phyloP scores from a whole-genome alignment of 2,329 filamentous ascomycete genomes.

The Rutstroemia sp. region DNA sequence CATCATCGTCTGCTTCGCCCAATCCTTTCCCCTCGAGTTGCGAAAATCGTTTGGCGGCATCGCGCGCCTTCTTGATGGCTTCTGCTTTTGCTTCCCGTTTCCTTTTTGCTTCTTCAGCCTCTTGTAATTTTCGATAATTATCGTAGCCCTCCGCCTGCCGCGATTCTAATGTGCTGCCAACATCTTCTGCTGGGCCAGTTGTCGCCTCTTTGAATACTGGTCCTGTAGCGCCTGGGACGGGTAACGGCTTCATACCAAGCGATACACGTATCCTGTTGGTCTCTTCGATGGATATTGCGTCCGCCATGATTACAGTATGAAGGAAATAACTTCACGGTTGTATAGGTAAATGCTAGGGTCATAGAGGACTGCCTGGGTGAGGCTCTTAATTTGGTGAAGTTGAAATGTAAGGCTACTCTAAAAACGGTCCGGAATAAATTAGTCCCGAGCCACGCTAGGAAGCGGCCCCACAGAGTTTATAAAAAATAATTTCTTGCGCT shows the following conservation, averaged over 20 bases:
- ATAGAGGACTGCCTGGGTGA: no score
- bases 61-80: conserved; percentile 79
- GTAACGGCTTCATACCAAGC: conserved; percentile 83
- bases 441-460: background rate
- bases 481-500: conserved; percentile 20
- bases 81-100: conserved; percentile 74
- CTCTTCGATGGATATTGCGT: conserved; percentile 77
- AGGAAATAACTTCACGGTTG: no score
- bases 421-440: background rate
- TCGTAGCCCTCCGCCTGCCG: conserved; percentile 65
- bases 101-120: conserved; percentile 69
- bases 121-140: conserved; percentile 59
- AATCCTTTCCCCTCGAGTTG: conserved; percentile 77
- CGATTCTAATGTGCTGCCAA: conserved; percentile 75
- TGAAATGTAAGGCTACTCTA: background rate
- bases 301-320: conserved; percentile 31
- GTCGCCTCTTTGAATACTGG: conserved; percentile 47
- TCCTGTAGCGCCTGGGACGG: conserved; percentile 62
- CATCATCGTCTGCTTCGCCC: conserved; percentile 63
- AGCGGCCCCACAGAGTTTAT: background rate
- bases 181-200: conserved; percentile 49
- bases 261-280: conserved; percentile 86
- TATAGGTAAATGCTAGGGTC: no score
- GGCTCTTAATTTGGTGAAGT: background rate
- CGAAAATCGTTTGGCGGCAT: conserved; percentile 68